Evolutionary conservation across 352 stramenopile species (phyloP).

Genomic region (Globisporangium okanoganense): DNA sequence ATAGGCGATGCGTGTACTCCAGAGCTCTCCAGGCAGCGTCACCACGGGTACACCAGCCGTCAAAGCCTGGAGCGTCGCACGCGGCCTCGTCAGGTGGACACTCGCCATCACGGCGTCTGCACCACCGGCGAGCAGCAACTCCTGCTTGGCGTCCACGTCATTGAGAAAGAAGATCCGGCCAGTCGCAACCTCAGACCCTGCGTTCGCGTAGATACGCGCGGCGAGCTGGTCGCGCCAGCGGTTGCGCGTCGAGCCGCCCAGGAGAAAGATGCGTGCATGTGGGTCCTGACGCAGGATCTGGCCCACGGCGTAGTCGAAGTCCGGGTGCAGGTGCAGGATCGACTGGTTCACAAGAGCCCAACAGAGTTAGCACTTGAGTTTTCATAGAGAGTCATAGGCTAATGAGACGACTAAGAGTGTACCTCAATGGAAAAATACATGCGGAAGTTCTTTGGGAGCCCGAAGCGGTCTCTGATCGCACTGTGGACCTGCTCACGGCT

Average conservation of each 20-base stretch:
- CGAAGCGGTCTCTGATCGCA: constrained; percentile 54
- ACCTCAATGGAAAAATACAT: constrained; percentile 72
- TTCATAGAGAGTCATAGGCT: background rate
- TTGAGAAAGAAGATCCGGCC: constrained; percentile 54
- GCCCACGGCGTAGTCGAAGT: constrained; percentile 55
- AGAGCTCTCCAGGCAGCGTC: constrained; percentile 52
- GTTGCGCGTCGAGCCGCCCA: constrained; percentile 46
- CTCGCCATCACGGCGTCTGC: constrained; percentile 62
- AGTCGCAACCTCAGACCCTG: constrained; percentile 15
- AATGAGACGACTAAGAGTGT: constrained; percentile 4
- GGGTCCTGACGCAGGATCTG: constrained; percentile 44
- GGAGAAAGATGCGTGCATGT: constrained; percentile 55
- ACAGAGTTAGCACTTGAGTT: background rate
- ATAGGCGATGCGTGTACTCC: constrained; percentile 58
- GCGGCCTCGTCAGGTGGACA: constrained; percentile 46
- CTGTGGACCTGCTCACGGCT: constrained; percentile 40
- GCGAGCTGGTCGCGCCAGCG: constrained; percentile 49
- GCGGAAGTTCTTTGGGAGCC: constrained; percentile 42
- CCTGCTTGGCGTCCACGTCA: constrained; percentile 53
- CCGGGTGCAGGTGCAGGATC: constrained; percentile 67
- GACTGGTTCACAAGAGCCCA: constrained; percentile 25
- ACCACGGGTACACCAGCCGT: constrained; percentile 58
- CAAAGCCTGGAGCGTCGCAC: constrained; percentile 54
- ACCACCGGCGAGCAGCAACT: constrained; percentile 40
- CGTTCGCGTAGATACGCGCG: constrained; percentile 32